Percentiles rank a stretch among this genome's conserved stretches.
These are phyloP conservation scores for Ophiostoma tasmaniense DNA, from an alignment of 2,329 filamentous ascomycete species.

Conservation along the genomic window DNA sequence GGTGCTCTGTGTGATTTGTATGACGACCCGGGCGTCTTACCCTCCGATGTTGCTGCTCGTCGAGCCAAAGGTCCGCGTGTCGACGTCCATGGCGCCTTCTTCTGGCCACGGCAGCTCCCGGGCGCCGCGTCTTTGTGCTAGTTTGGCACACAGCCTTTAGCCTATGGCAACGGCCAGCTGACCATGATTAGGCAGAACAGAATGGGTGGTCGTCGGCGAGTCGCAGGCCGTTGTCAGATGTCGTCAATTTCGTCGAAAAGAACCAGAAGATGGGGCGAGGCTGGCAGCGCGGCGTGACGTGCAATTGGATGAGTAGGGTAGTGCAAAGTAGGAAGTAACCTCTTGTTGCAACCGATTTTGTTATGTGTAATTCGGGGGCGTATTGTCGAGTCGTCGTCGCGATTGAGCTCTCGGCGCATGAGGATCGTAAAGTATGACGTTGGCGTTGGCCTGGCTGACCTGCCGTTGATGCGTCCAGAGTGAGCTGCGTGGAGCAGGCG, in stretches of 20 bases:
- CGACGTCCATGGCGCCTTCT: constrained; percentile 10
- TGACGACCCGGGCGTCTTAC: neutral
- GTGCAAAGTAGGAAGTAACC: neutral
- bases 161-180: constrained; percentile 1
- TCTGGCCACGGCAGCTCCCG: neutral
- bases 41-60: constrained; percentile 11
- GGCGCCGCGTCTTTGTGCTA: neutral
- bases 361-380: neutral
- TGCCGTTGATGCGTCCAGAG: neutral
- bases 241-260: neutral
- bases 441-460: neutral
- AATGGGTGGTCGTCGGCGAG: neutral
- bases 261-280: neutral
- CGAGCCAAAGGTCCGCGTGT: constrained; percentile 6
- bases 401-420: neutral
- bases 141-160: constrained; percentile 6
- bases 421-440: neutral
- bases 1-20: neutral
- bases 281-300: neutral
- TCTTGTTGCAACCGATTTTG: neutral
- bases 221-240: no score
- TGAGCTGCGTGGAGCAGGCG: neutral
- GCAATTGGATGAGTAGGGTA: neutral
- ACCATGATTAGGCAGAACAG: neutral
- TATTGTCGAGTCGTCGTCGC: neutral